Evolutionary conservation across 768 basidiomycete species (phyloP), one percentile per base, ranked within the genome.

Genomic region (Agaricus blazei): DNA sequence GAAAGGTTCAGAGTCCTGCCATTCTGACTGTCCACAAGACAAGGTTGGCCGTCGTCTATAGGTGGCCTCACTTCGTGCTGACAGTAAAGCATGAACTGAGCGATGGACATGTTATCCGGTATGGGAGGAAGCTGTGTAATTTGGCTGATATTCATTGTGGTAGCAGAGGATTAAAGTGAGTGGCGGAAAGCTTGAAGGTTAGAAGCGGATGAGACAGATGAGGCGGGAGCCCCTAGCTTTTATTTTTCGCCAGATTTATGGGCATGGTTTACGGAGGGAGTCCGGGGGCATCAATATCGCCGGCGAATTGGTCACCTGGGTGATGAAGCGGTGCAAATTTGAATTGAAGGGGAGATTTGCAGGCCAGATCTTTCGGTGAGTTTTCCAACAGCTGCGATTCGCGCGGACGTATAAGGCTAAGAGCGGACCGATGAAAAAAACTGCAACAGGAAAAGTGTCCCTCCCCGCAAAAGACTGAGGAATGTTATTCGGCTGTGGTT

Each of bases 81-180:
- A 24, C 69, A 70, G 57, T 82, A 78, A 27, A 85, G 67, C 64
- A 84, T 74, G 59, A 85, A 85, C 57, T 83, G 79, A 0, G 81
- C 73, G 1, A 84, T 63, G 4, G 78, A 80, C 24, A 84, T 62
- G 65, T 83, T 67, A 51, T 82, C 79, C n/a, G 83, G 83, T 45
- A 82, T 75, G 38, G 61, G 60, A 50, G 71, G 70, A 47, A 77
- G 62, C 11, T 68, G 52, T 38, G 59, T 46, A 48, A 60, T 65
- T n/a, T 64, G 19, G 19, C 19, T 19, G 19, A 19, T 19, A 19
- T 19, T 58, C 67, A 72, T 72, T 26, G 51, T 58, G 26, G 58
- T 36, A 34, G 59, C 47, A 36, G 48, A 47, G 43, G 57, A 52
- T 55, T 34, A n/a, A 47, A 46, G 36, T n/a, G 46, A 23, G 41